These are phyloP conservation scores for Nemania diffusa DNA, from an alignment of 2,329 filamentous ascomycete species.

Conservation along the genomic window DNA sequence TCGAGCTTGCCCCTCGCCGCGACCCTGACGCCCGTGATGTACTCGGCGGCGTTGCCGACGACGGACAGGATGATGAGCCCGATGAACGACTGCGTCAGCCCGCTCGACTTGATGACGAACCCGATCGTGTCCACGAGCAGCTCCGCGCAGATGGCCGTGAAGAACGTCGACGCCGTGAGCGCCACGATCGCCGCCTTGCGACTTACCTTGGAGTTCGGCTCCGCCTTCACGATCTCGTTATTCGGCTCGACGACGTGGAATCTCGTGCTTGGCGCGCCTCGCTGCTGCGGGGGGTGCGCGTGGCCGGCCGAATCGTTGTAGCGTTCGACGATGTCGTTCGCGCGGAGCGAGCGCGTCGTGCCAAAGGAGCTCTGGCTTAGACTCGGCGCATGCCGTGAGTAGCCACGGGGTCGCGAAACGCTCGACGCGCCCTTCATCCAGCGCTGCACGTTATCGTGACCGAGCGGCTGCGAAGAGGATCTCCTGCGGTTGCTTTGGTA, in stretches of 20 bases:
- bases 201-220: slow-evolving; percentile 52
- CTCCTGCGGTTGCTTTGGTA: slow-evolving; percentile 1
- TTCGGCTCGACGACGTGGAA: slow-evolving; percentile 47
- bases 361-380: slow-evolving; percentile 25
- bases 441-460: slow-evolving; percentile 23
- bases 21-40: slow-evolving; percentile 76
- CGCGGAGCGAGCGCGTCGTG: slow-evolving; percentile 19
- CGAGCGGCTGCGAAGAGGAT: slow-evolving; percentile 8
- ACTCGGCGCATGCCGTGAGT: slow-evolving; percentile 19
- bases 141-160: slow-evolving; percentile 75
- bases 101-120: slow-evolving; percentile 71
- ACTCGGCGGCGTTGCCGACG: slow-evolving; percentile 78
- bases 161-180: slow-evolving; percentile 68
- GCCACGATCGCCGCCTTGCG: slow-evolving; percentile 58
- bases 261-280: neutral
- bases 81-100: slow-evolving; percentile 73
- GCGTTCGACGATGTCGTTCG: slow-evolving; percentile 25
- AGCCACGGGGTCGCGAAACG: slow-evolving; percentile 8
- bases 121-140: slow-evolving; percentile 76
- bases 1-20: slow-evolving; percentile 79
- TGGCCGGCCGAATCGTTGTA: slow-evolving; percentile 19
- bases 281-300: neutral
- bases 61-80: slow-evolving; percentile 78
- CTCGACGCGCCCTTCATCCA: slow-evolving; percentile 17
- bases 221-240: slow-evolving; percentile 56